Evolutionary conservation across 768 basidiomycete genomes (phyloP).

Genomic region (Tubosaeta sp.): DNA sequence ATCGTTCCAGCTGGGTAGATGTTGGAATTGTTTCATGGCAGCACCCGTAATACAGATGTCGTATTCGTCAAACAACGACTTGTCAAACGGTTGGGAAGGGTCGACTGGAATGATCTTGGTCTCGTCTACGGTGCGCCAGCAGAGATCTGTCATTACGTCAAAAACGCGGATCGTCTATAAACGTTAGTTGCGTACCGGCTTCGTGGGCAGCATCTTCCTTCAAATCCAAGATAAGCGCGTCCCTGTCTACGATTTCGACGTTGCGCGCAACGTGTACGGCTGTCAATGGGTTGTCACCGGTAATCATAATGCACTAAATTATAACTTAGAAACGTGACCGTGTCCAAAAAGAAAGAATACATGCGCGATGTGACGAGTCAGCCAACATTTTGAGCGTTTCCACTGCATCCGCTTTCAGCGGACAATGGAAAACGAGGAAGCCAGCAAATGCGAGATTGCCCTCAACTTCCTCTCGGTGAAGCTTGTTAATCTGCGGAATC

Average conservation of each 20-base stretch:
- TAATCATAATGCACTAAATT: slow-evolving; percentile 94
- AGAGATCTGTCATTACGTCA: slow-evolving; percentile 53
- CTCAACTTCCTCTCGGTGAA: slow-evolving; percentile 81
- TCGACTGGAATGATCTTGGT: slow-evolving; percentile 83
- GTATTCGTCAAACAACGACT: slow-evolving; percentile 73
- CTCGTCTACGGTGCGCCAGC: slow-evolving; percentile 94
- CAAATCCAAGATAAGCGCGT: slow-evolving; percentile 87
- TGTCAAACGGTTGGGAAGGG: slow-evolving; percentile 73
- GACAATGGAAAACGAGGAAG: slow-evolving; percentile 98
- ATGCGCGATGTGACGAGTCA: slow-evolving; percentile 92
- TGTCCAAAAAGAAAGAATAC: slow-evolving; percentile 26
- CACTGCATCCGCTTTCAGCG: slow-evolving; percentile 90
- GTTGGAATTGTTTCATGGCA: slow-evolving; percentile 84
- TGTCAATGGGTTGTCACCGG: slow-evolving; percentile 96
- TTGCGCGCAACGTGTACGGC: slow-evolving; percentile 94
- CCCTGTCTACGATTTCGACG: slow-evolving; percentile 96
- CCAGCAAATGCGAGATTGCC: slow-evolving; percentile 80
- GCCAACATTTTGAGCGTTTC: slow-evolving; percentile 89
- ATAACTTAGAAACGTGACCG: neutral
- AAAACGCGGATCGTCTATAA: neutral
- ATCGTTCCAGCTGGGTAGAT: slow-evolving; percentile 63
- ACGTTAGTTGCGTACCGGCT: slow-evolving; percentile 46
- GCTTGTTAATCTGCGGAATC: slow-evolving; percentile 70
- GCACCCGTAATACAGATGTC: slow-evolving; percentile 97
- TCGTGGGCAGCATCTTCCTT: slow-evolving; percentile 74